phyloP scores from a whole-genome alignment of 192 early-diverging fungal species.

The Gaertneriomyces semiglobifer region DNA sequence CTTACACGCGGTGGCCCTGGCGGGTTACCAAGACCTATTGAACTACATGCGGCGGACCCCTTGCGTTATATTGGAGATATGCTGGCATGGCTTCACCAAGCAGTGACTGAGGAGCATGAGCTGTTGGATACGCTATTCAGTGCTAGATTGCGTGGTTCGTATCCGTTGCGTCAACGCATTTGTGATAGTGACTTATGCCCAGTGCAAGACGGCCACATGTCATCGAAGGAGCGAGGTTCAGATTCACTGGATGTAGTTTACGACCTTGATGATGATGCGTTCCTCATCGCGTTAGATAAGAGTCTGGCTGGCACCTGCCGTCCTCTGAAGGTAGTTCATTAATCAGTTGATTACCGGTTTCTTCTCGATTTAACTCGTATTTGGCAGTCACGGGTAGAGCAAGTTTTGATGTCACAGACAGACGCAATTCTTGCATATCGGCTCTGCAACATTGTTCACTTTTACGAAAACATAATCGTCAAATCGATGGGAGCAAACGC shows the following conservation, averaged over 20 bases:
- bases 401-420: conserved; percentile 66
- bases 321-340: conserved; percentile 61
- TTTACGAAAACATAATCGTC: conserved; percentile 67
- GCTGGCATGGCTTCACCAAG: conserved; percentile 96
- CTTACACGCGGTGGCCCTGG: conserved; percentile 72
- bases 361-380: background rate
- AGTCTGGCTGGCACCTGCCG: conserved; percentile 69
- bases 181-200: too few species aligned
- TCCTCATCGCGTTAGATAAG: conserved; percentile 59
- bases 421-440: conserved; percentile 65
- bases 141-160: conserved; percentile 31
- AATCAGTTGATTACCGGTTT: background rate
- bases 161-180: background rate
- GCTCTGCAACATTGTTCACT: conserved; percentile 70
- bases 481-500: conserved; percentile 55
- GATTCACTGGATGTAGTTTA: background rate
- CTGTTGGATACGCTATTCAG: conserved; percentile 76
- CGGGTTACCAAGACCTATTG: conserved; percentile 82
- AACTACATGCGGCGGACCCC: conserved; percentile 88
- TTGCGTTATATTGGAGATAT: conserved; percentile 92
- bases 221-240: background rate
- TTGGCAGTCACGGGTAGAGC: conserved; percentile 66
- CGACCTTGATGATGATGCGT: conserved; percentile 37
- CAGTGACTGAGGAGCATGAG: conserved; percentile 80
- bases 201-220: too few species aligned